Conservation (phyloP, 2,329 filamentous ascomycete species). For the Botrytis elliptica region DNA sequence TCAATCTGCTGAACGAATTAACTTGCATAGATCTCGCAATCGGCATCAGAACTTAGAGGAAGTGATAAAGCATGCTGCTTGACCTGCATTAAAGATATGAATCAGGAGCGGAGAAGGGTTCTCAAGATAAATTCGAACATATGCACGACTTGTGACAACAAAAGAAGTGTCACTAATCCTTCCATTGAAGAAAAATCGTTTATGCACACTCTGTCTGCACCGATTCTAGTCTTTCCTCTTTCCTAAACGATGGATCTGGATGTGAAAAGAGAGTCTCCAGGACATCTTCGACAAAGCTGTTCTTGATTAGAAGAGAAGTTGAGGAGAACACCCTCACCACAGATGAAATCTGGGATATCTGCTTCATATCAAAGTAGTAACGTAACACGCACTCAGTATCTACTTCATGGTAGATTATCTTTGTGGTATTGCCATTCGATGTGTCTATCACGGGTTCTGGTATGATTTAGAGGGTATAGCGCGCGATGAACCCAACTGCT, state of each 20-base stretch:
- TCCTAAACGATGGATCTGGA: neutral
- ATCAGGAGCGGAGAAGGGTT: neutral
- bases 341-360: neutral
- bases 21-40: neutral
- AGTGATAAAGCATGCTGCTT: neutral
- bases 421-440: neutral
- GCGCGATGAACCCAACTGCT: neutral
- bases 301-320: neutral
- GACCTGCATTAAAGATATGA: neutral
- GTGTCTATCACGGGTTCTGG: neutral
- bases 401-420: fast-evolving
- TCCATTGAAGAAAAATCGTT: neutral
- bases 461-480: neutral
- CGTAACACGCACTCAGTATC: neutral
- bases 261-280: neutral
- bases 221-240: neutral
- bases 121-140: no score
- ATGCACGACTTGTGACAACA: no score
- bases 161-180: no score
- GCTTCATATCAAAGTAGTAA: neutral
- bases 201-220: neutral
- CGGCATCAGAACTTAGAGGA: neutral
- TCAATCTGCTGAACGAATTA: fast-evolving
- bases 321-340: neutral
- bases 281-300: neutral